A percentile compares a stretch with the other conserved stretches of the same genome.
These are phyloP conservation scores for Cladobotryum protrusum DNA, from an alignment of 2,329 filamentous ascomycete species.

Conservation along the genomic window DNA sequence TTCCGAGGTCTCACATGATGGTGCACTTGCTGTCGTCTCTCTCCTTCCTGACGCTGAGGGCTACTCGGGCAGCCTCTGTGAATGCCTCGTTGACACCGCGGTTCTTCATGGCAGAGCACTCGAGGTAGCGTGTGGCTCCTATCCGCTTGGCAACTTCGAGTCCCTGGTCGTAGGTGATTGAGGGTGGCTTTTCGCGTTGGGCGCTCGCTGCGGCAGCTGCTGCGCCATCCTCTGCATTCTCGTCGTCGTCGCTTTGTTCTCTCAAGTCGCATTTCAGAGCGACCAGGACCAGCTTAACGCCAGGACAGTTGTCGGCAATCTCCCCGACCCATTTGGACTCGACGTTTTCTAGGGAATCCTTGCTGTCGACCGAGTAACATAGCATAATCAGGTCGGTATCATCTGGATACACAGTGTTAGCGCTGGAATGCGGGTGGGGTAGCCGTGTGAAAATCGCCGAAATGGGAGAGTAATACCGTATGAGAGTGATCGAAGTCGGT, in stretches of 20 bases:
- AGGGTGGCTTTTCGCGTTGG: constrained; percentile 56
- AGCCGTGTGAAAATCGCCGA: neutral
- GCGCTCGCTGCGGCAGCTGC: constrained; percentile 24
- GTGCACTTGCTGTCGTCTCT: constrained; percentile 56
- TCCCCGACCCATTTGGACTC: constrained; percentile 98
- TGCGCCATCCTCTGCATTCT: constrained; percentile 53
- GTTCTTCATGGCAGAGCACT: constrained; percentile 98
- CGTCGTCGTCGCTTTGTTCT: constrained; percentile 67
- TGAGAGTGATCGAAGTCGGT: constrained; percentile 86
- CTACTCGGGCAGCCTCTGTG: constrained; percentile 92
- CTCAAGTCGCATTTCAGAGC: constrained; percentile 95
- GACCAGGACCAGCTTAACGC: constrained; percentile 89
- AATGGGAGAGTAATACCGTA: constrained; percentile 56
- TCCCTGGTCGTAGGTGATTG: constrained; percentile 87
- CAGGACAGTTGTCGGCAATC: constrained; percentile 95
- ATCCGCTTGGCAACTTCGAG: constrained; percentile 87
- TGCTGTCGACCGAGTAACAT: constrained; percentile 95
- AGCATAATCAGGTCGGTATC: constrained; percentile 99
- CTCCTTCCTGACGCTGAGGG: constrained; percentile 65
- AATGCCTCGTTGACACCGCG: constrained; percentile 97
- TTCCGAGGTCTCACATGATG: constrained; percentile 45
- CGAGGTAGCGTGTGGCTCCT: constrained; percentile 87
- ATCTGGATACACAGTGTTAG: constrained; percentile 31
- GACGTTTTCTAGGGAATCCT: constrained; percentile 95
- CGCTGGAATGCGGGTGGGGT: constrained; percentile 3